phyloP scores from a whole-genome alignment of 352 stramenopile species.

The Phytophthora macrochlamydospora region DNA sequence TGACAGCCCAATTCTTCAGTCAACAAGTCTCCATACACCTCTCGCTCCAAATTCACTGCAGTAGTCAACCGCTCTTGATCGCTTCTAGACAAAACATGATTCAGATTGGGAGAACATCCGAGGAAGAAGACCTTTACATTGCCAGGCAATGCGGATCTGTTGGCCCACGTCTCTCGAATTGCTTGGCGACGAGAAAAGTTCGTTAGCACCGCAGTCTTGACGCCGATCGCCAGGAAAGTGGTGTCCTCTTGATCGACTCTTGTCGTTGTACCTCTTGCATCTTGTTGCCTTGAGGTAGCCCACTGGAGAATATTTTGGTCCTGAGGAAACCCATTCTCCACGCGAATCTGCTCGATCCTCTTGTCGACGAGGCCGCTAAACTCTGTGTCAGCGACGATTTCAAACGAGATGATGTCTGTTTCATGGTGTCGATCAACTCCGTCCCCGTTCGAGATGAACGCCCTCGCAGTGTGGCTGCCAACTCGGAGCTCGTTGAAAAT shows the following conservation, averaged over 20 bases:
- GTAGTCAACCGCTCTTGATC: not conserved
- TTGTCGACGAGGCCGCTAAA: slow-evolving; percentile 1
- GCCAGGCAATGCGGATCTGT: slow-evolving; percentile 1
- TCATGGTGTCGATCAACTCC: not conserved
- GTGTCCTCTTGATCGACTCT: not conserved
- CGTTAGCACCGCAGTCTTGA: slow-evolving; percentile 38
- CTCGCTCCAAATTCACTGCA: slow-evolving; percentile 33
- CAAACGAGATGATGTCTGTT: slow-evolving; percentile 5
- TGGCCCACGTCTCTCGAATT: slow-evolving; percentile 47
- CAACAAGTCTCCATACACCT: slow-evolving; percentile 43
- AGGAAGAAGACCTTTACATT: slow-evolving; percentile 31
- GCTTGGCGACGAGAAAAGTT: slow-evolving; percentile 37
- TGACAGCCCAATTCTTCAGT: slow-evolving; percentile 47
- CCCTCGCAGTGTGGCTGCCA: slow-evolving; percentile 9
- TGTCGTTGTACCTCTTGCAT: not conserved
- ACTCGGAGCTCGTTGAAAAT: slow-evolving; percentile 7
- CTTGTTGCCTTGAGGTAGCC: not conserved
- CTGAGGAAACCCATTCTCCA: slow-evolving; percentile 5
- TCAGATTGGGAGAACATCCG: slow-evolving; percentile 16
- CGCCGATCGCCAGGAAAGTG: slow-evolving; percentile 28
- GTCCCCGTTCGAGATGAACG: slow-evolving; percentile 6
- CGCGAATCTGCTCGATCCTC: not conserved
- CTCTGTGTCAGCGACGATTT: slow-evolving; percentile 4
- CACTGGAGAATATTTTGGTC: slow-evolving; percentile 17
- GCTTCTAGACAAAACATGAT: not conserved